Percentiles rank a stretch among this genome's conserved stretches.
These are phyloP conservation scores for Mitragyna speciosa DNA, from an alignment of 257 asterid species.

Conservation along the genomic window DNA sequence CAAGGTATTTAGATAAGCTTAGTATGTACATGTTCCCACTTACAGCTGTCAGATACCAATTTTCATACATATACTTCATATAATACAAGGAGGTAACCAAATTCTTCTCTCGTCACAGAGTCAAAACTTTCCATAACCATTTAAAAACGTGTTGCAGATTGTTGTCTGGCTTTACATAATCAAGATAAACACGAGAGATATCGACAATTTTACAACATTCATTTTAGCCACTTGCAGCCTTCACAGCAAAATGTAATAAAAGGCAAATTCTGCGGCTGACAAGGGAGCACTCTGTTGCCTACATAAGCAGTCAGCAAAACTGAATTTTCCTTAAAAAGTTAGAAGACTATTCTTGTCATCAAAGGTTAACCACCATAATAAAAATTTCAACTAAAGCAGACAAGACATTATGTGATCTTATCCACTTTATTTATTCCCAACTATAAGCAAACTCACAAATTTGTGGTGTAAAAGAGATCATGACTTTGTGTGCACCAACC, in stretches of 20 bases:
- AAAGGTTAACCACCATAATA: not conserved
- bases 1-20: not conserved
- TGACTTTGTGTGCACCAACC: not conserved
- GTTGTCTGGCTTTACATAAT: not conserved
- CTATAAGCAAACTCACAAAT: not conserved
- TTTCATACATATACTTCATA: not conserved
- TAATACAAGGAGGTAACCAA: not conserved
- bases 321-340: not conserved
- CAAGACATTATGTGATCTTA: not conserved
- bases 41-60: not conserved
- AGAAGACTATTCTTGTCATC: not conserved
- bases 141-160: not conserved
- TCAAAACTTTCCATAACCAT: not conserved
- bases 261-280: not conserved
- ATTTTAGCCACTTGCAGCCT: not conserved
- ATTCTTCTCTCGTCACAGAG: not conserved
- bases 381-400: not conserved
- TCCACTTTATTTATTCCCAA: not conserved
- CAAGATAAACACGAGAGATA: not conserved
- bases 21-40: not conserved
- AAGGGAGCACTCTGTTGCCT: not conserved
- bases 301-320: not conserved
- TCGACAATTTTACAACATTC: not conserved
- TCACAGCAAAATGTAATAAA: not conserved
- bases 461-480: not conserved